Evolutionary conservation across 768 basidiomycete genomes (phyloP), one percentile per base, ranked within the genome.

Genomic region (Mycena sanguinolenta): DNA sequence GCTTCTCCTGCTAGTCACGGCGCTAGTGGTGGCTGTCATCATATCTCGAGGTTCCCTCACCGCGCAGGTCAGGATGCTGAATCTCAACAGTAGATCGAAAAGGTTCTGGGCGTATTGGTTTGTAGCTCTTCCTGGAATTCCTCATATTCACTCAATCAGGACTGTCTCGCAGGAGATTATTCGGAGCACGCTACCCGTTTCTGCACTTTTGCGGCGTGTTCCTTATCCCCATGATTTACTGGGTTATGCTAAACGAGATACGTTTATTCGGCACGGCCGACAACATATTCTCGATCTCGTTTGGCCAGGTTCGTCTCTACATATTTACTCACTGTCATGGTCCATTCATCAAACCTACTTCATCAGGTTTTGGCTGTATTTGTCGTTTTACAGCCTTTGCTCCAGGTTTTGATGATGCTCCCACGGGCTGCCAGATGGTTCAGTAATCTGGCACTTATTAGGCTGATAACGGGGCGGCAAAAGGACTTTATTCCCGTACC

Each of bases 201-300:
- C 19, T 66, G 23, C 65, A 66, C 55, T 59, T 66, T 27, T 66
- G 57, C 21, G 65, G 65, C 46, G 57, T 66, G 19, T 66, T 66
- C 58, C 65, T 66, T 1, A 19, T 66, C 32, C 65, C 65, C 44
- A 66, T 66, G 65, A 58, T 66, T 16, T 66, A 66, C 36, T 66
- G 65, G 65, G 57, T 66, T 23, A 49, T 66, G 23, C 16, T 52
- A 32, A 66, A 50, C 38, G 65, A 66, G 46, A 6, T 52, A 6
- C 55, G 49, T 4, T 23, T 66, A 32, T 17, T 12, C 0, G 21
- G 6, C 36, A 58, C 65, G 5, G 23, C 65, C 17, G 65, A 66
- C 57, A 66, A 66, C 46, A 21, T 66, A 54, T 54, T 54, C 53
- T 54, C 53, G 8, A 28, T 30, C 4, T 54, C 53, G 2, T 54